Evolutionary conservation across 2,329 filamentous ascomycete genomes (phyloP).

Genomic region (Akanthomyces dipterigenus): DNA sequence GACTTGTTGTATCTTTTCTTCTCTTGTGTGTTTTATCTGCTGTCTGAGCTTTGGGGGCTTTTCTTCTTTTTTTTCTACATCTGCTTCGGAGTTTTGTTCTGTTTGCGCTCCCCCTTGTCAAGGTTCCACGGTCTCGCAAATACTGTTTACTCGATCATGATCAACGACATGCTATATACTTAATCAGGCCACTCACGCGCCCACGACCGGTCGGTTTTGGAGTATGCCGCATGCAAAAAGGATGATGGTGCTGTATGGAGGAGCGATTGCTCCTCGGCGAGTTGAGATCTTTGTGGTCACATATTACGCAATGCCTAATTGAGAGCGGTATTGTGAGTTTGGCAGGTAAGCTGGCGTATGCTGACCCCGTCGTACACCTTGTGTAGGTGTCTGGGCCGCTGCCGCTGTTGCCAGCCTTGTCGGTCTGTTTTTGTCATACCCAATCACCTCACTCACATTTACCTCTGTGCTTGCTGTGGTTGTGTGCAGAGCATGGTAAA

Average conservation of each 20-base stretch:
- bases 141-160: slow-evolving; percentile 3
- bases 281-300: background rate
- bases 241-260: background rate
- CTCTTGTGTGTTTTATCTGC: background rate
- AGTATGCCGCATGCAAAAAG: background rate
- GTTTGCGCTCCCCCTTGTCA: background rate
- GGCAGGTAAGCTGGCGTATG: background rate
- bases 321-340: background rate
- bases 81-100: slow-evolving; percentile 2
- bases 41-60: background rate
- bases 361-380: background rate
- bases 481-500: background rate
- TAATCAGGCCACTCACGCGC: slow-evolving; percentile 6
- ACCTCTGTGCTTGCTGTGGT: background rate
- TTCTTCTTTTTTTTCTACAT: background rate
- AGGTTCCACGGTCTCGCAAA: slow-evolving; percentile 5
- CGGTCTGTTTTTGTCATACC: slow-evolving; percentile 7
- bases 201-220: background rate
- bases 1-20: background rate
- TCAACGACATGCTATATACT: slow-evolving; percentile 8
- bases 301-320: background rate
- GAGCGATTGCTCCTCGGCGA: background rate
- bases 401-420: background rate
- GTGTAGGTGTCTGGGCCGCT: background rate
- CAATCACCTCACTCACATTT: background rate